These are phyloP conservation scores for Scutellaria galericulata DNA, from an alignment of 257 asterid genomes.

Conservation along the genomic window DNA sequence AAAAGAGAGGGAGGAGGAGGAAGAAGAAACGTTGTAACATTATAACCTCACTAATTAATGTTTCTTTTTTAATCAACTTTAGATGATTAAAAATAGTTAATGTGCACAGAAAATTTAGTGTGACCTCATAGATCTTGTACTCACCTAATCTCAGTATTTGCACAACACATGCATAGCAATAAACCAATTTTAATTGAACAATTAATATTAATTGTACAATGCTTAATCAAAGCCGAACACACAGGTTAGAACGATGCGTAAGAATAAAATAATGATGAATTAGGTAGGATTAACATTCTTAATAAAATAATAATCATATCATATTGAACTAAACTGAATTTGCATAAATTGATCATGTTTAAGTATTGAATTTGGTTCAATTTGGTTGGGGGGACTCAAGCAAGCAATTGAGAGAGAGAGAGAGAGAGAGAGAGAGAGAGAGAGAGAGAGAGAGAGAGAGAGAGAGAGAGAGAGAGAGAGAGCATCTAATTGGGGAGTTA, in stretches of 20 bases:
- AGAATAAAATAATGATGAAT: neutral
- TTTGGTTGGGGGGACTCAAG: too few species aligned
- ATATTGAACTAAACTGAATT: neutral
- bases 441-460: neutral
- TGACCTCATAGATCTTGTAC: neutral
- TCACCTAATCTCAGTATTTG: neutral
- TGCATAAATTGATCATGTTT: neutral
- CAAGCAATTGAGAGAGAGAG: neutral
- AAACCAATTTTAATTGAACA: neutral
- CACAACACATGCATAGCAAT: neutral
- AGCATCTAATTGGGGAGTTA: conserved; percentile 33
- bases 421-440: too few species aligned
- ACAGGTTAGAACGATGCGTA: neutral
- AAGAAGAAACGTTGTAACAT: too few species aligned
- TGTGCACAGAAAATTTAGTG: neutral
- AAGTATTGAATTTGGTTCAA: too few species aligned
- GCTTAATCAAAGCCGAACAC: neutral
- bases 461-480: neutral
- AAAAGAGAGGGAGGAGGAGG: too few species aligned
- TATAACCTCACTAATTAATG: too few species aligned
- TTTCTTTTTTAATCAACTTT: neutral
- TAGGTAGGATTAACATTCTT: neutral
- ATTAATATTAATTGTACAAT: neutral
- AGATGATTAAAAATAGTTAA: neutral
- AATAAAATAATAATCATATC: neutral